Percentiles rank a stretch among this genome's conserved stretches.
phyloP scores from a whole-genome alignment of 1,139 yeast species.

The Blastobotrys serpentis region DNA sequence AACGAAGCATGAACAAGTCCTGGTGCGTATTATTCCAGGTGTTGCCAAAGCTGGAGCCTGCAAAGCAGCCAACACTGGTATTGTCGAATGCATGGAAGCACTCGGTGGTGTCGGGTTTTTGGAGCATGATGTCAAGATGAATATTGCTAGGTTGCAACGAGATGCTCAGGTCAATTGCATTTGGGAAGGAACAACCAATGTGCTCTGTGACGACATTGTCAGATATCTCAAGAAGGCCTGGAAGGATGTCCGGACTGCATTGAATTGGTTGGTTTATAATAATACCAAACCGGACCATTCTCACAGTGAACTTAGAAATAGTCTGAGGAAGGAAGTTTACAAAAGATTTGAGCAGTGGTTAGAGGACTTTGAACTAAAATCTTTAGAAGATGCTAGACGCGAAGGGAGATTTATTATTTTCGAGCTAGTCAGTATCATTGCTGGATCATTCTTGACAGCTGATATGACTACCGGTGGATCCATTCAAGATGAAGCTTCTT shows the following conservation, averaged over 20 bases:
- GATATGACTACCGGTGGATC: constrained; percentile 13
- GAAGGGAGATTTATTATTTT: constrained; percentile 27
- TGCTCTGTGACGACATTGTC: constrained; percentile 33
- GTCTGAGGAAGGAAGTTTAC: constrained; percentile 11
- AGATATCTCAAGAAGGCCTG: constrained; percentile 25
- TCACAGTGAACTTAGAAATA: constrained; percentile 13
- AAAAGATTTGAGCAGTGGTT: constrained; percentile 17
- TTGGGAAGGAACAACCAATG: constrained; percentile 41
- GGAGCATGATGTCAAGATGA: constrained; percentile 34
- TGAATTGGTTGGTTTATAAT: constrained; percentile 5
- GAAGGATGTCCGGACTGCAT: constrained; percentile 20
- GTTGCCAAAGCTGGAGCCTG: constrained; percentile 33
- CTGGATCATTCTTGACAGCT: constrained; percentile 23
- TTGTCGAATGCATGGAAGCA: constrained; percentile 38
- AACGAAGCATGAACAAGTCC: constrained; percentile 22
- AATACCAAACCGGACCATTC: constrained; percentile 14
- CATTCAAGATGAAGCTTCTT: background rate
- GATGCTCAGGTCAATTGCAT: constrained; percentile 37
- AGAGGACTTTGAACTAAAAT: constrained; percentile 16
- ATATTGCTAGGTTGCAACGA: constrained; percentile 33
- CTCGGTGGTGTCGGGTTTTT: constrained; percentile 38
- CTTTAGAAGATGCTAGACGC: constrained; percentile 20
- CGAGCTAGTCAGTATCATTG: constrained; percentile 27
- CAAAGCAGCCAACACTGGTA: constrained; percentile 30
- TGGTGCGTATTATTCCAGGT: constrained; percentile 34